Percentiles rank a stretch among this genome's conserved stretches.
Conservation (phyloP, 805 yeast genomes). For the Saturnispora ahearnii region DNA sequence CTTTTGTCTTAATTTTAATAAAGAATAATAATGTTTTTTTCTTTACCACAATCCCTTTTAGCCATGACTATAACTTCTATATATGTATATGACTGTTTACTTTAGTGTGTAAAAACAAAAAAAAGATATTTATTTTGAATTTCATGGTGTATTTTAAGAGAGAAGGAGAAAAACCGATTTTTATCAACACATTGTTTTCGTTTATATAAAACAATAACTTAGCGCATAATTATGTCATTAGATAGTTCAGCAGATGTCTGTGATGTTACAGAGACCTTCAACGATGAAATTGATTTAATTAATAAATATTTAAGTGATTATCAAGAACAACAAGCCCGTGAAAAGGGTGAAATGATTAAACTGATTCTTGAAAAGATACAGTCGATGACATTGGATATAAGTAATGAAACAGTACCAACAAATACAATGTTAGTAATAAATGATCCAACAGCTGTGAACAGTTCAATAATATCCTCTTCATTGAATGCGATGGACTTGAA, state of each 20-base stretch:
- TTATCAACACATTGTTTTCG: neutral
- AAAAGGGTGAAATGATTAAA: slow-evolving; percentile 1
- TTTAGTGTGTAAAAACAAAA: no score
- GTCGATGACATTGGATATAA: neutral
- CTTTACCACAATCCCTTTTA: no score
- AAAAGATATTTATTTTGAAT: no score
- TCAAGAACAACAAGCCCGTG: slow-evolving; percentile 16
- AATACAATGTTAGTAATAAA: neutral
- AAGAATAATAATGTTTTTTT: no score
- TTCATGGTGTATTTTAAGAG: no score
- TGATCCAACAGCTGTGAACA: neutral
- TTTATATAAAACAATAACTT: no score
- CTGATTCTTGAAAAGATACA: slow-evolving; percentile 6
- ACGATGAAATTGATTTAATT: slow-evolving; percentile 1
- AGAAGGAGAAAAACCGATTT: neutral
- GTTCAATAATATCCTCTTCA: neutral
- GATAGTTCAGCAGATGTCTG: neutral
- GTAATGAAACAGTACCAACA: neutral
- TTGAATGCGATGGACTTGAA: slow-evolving; percentile 3
- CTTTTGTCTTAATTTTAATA: no score
- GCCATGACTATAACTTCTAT: no score
- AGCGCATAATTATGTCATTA: neutral
- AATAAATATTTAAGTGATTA: slow-evolving; percentile 7
- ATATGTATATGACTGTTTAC: neutral
- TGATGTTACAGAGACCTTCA: neutral